A percentile compares a stretch with the other conserved stretches of the same genome.
Evolutionary conservation across 169 alveolate species (phyloP).

Genomic region (Eimeria acervulina): DNA sequence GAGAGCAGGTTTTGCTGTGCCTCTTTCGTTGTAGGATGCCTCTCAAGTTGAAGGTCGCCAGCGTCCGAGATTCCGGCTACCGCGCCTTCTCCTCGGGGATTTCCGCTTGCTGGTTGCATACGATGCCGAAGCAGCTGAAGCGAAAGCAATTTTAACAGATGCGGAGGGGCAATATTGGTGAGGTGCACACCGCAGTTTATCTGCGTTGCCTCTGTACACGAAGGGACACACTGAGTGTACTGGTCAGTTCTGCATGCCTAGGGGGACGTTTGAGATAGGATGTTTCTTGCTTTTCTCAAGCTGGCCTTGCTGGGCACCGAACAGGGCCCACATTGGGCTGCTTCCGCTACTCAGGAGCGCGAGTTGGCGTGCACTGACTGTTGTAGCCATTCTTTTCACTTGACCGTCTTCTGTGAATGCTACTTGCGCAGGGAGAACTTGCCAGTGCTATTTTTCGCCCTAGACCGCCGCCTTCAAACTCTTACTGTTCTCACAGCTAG

Average conservation of each 20-base stretch:
- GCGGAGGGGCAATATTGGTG: slow-evolving; percentile 85
- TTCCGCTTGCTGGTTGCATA: slow-evolving; percentile 79
- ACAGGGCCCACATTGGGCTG: background rate
- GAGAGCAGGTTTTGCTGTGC: background rate
- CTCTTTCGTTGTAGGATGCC: slow-evolving; percentile 62
- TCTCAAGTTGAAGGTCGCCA: slow-evolving; percentile 78
- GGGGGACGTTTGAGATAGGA: background rate
- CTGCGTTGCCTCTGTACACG: background rate
- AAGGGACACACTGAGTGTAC: background rate
- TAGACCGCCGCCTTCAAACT: slow-evolving; percentile 31
- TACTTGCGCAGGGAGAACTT: slow-evolving; percentile 35
- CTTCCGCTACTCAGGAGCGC: background rate
- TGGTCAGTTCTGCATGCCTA: background rate
- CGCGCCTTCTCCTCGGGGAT: slow-evolving; percentile 80
- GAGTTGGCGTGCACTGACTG: background rate
- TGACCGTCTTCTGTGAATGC: background rate
- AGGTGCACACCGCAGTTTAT: background rate
- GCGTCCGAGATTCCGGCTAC: slow-evolving; percentile 82
- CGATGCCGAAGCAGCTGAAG: slow-evolving; percentile 78
- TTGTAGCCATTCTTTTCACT: background rate
- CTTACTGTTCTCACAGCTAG: slow-evolving; percentile 59
- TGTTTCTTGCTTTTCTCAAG: background rate
- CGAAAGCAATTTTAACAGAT: slow-evolving; percentile 76
- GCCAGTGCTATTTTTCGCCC: slow-evolving; percentile 67
- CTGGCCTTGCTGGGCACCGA: background rate